Conservation (phyloP, 495 filamentous ascomycete species). For the Aspergillus ellipticus region DNA sequence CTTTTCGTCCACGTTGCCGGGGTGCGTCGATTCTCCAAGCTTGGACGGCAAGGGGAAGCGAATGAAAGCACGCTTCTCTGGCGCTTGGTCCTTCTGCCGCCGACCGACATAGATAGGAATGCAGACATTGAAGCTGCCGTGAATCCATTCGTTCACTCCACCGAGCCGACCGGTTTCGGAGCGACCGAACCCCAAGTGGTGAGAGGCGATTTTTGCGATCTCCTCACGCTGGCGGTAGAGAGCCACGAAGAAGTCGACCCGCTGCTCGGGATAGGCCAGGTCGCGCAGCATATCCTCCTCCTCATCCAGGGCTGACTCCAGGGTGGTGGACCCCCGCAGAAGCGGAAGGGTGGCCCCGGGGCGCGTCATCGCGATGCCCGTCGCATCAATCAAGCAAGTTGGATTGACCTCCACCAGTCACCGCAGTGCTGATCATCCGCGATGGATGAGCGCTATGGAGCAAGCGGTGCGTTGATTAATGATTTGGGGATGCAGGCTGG, state of each 20-base stretch:
- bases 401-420: no score
- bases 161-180: conserved; percentile 8
- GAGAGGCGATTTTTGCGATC: conserved; percentile 18
- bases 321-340: neutral
- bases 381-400: no score
- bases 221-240: neutral
- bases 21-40: conserved; percentile 28
- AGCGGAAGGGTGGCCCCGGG: neutral
- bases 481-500: no score
- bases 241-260: conserved; percentile 10
- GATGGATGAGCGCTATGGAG: no score
- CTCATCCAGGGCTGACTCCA: conserved; percentile 4
- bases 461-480: no score
- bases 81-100: neutral
- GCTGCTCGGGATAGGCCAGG: conserved; percentile 9
- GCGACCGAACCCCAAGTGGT: conserved; percentile 12
- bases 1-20: conserved; percentile 39
- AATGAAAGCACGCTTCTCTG: conserved; percentile 21
- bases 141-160: conserved; percentile 24
- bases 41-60: conserved; percentile 25
- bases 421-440: no score
- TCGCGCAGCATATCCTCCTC: conserved; percentile 14
- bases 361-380: neutral
- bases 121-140: conserved; percentile 36
- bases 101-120: conserved; percentile 22